Base-by-base conservation (phyloP, 768 basidiomycete genomes). In the Xanthoconium purpureum region DNA sequence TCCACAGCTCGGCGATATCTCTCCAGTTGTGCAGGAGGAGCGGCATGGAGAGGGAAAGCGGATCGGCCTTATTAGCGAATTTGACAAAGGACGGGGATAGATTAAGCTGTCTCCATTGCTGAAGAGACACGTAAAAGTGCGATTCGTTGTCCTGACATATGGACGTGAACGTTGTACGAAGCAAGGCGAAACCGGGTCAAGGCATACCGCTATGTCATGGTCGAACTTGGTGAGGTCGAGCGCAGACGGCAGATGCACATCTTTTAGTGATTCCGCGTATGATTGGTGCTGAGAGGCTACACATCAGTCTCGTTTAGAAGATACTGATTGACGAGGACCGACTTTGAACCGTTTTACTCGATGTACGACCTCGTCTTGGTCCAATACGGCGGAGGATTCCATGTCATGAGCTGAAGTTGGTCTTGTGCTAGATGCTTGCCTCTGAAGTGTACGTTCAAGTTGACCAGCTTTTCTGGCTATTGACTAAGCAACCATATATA, bases 71-170 rank as follows among this genome's bases (percentile, higher is more conserved):
- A 55, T 79, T 77, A 3, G 86, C 84, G 65, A 92, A 94, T 30
- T 76, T 72, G 52, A 92, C 71, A 69, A 94, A 94, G 2, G 84
- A 77, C 1, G 88, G 82, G 3, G 90, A 79, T 20, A 95, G 80
- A 69, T 90, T 93, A 57, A 94, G 80, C 62, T 94, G 87, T 61
- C 81, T 75, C 86, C 88, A 91, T 64, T 89, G 84, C 29, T 83
- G 77, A 33, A 95, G 75, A 3, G 88, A 80, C 60, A 82, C 78
- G 52, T 87, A 84, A 63, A 95, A 94, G 66, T 91, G 86, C 0
- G 88, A 91, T 54, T 85, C 84, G 65, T 83, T 82, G 60, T 93
- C 88, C 88, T 91, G 52, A 4, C 24, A 24, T 28, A 24, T 37
- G n/a, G 7, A 44, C 9, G 20, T 36, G 35, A 45, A 20, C 17